Evolutionary conservation across 257 asterid species (phyloP), one percentile per base, ranked within the genome.

Genomic region (Plantago major): DNA sequence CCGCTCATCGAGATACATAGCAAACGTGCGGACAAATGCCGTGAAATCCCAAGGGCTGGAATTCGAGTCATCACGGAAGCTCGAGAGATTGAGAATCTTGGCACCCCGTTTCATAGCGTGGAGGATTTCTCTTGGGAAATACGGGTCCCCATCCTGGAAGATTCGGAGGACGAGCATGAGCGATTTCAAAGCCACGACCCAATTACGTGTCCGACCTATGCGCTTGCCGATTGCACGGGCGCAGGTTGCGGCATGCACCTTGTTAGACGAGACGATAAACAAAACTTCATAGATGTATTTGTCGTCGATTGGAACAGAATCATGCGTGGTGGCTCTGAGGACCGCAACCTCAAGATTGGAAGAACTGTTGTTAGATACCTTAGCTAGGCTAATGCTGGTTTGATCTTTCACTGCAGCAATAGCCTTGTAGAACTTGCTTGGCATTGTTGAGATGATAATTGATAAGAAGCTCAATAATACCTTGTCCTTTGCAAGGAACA

Each of bases 21-120:
- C 89, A 43, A 86, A 82, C 0, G 90, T 89, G 2, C 95, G 72
- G 3, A 89, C 86, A 15, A 84, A 89, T 0, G 96, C 83, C 0
- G 94, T 84, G 72, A 74, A 89, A 71, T 89, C 94, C 95, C 94
- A 89, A 0, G 95, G 95, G 59, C 93, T 82, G 0, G 90, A 76
- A 60, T 80, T 78, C 0, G 96, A 86, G 46, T 84, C 95, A 11
- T 89, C 93, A 3, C 93, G 81, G 14, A 89, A 89, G 46, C 80
- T 69, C 0, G 90, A 65, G 7, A 89, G 84, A 50, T 89, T 89
- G 69, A 89, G 94, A 63, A 89, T 89, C 59, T 76, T 80, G 45
- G 95, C 79, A 0, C 94, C 96, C 14, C 90, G 74, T 66, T 82
- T 82, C 96, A 89, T 89, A 11, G 93, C 78, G 10, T 83, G 96